phyloP scores from a whole-genome alignment of 192 early-diverging fungal genomes.

The Backusella parvicylindrica region DNA sequence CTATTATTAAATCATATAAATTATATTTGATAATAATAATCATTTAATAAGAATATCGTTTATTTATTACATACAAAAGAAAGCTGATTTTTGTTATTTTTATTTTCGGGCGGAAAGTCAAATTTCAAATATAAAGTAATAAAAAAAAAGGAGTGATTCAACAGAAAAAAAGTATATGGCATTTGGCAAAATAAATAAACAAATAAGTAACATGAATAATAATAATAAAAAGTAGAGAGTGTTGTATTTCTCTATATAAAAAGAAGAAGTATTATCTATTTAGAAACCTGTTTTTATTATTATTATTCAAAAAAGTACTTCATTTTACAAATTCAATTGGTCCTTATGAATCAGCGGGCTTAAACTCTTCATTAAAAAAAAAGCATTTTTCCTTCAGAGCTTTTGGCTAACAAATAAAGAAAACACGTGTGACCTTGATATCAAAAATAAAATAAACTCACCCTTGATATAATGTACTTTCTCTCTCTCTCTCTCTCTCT shows the following conservation, averaged over 20 bases:
- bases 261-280: neutral
- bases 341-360: neutral
- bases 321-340: neutral
- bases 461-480: neutral
- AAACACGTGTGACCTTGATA: slow-evolving; percentile 7
- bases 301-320: neutral
- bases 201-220: neutral
- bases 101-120: neutral
- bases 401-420: neutral
- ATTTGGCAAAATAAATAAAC: neutral
- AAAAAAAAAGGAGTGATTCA: neutral
- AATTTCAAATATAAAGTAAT: neutral
- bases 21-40: neutral
- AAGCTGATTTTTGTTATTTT: neutral
- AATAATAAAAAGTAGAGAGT: neutral
- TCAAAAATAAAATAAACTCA: neutral
- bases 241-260: neutral
- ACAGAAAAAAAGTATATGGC: neutral
- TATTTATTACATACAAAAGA: neutral
- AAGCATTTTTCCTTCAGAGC: neutral
- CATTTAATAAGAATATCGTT: too few species aligned
- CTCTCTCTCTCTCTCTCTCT: neutral
- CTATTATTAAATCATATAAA: neutral
- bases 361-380: neutral
- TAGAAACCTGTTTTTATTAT: neutral